A percentile compares a stretch with the other conserved stretches of the same genome.
Conservation (phyloP, 495 filamentous ascomycete genomes). For the Hyaloscypha bicolor region DNA sequence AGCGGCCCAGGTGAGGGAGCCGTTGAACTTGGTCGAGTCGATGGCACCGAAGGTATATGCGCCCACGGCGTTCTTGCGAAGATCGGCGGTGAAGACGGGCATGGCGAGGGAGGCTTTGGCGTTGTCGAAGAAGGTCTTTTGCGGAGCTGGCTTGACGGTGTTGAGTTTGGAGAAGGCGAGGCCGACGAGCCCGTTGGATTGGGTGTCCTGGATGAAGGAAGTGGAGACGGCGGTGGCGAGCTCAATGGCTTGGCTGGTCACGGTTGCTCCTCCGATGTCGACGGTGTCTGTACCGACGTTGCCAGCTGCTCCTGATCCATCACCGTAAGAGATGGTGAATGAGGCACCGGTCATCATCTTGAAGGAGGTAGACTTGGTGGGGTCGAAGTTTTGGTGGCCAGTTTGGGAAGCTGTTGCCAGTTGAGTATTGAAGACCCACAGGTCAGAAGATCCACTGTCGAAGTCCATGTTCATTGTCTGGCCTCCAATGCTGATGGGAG, state of each 20-base stretch:
- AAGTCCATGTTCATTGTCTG: conserved; percentile 77
- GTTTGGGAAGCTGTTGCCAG: conserved; percentile 46
- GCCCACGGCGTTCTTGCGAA: conserved; percentile 62
- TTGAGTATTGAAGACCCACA: conserved; percentile 80
- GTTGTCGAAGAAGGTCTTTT: conserved; percentile 87
- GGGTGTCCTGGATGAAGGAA: conserved; percentile 64
- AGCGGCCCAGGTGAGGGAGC: conserved; percentile 62
- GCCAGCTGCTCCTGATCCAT: conserved; percentile 67
- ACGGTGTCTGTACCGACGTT: conserved; percentile 74
- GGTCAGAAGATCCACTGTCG: conserved; percentile 81
- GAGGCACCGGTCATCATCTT: conserved; percentile 40
- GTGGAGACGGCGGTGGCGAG: conserved; percentile 64
- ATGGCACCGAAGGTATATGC: conserved; percentile 79
- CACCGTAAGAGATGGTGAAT: conserved; percentile 77
- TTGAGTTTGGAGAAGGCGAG: conserved; percentile 77
- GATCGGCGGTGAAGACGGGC: conserved; percentile 74
- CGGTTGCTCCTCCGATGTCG: conserved; percentile 70
- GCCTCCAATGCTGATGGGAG: conserved; percentile 74
- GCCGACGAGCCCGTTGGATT: conserved; percentile 74
- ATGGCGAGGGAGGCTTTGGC: conserved; percentile 60
- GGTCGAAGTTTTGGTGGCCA: conserved; percentile 65
- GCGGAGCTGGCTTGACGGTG: conserved; percentile 66
- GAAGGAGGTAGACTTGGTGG: conserved; percentile 59
- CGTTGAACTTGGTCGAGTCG: conserved; percentile 66
- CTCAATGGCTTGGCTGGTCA: conserved; percentile 69